Evolutionary conservation across 2,329 filamentous ascomycete genomes (phyloP).

Genomic region (Dryadomyces quercivorus): DNA sequence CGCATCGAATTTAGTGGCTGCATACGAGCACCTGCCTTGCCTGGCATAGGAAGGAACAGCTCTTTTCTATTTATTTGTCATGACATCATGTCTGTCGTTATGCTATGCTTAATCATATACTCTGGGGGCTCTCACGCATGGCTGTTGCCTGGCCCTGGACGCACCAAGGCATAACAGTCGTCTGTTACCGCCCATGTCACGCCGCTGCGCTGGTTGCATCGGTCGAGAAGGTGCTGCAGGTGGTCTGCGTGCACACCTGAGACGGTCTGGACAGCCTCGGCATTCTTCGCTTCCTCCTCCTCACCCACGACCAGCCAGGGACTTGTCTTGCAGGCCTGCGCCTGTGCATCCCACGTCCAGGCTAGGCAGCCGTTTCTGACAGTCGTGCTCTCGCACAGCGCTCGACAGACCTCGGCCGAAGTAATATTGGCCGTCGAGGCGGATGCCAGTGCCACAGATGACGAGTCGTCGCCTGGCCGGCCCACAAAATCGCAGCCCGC

Average conservation of each 20-base stretch:
- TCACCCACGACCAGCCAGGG: conserved; percentile 39
- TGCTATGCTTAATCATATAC: too few species aligned
- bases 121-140: too few species aligned
- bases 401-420: conserved; percentile 29
- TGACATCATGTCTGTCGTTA: too few species aligned
- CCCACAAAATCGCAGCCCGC: conserved; percentile 37
- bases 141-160: not conserved
- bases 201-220: conserved; percentile 4
- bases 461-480: conserved; percentile 27
- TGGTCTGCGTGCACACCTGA: conserved; percentile 25
- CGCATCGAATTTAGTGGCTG: not conserved
- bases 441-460: conserved; percentile 19
- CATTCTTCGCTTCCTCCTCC: not conserved
- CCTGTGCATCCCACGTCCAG: conserved; percentile 34
- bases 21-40: not conserved
- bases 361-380: conserved; percentile 28
- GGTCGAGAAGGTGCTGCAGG: conserved; percentile 6
- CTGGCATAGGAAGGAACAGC: not conserved
- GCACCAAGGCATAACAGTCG: conserved; percentile 1
- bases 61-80: too few species aligned
- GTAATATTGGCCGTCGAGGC: conserved; percentile 16
- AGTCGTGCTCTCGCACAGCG: conserved; percentile 25
- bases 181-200: conserved; percentile 4
- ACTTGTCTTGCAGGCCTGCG: conserved; percentile 28
- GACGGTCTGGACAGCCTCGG: conserved; percentile 12